Conservation (phyloP, 2,329 filamentous ascomycete genomes). For the Coleophoma crateriformis region DNA sequence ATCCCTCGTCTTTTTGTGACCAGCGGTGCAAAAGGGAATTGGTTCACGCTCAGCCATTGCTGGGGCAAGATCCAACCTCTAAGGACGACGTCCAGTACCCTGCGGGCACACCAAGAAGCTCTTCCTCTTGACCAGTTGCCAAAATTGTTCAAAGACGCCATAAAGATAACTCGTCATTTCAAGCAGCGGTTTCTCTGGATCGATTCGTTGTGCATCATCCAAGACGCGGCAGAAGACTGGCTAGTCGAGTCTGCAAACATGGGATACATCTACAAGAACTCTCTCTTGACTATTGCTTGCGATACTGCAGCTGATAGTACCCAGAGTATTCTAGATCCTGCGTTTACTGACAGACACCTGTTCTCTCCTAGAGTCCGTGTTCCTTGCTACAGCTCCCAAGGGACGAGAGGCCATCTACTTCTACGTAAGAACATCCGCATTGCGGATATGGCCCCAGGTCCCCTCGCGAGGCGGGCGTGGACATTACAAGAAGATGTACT, state of each 20-base stretch:
- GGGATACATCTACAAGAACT: slow-evolving; percentile 4
- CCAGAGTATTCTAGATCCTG: neutral
- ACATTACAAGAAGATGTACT: slow-evolving; percentile 2
- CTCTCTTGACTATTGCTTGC: slow-evolving; percentile 3
- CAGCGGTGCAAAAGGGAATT: neutral
- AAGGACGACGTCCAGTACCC: neutral
- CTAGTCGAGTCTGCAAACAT: slow-evolving; percentile 6
- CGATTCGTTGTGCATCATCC: slow-evolving; percentile 13
- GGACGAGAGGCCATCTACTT: neutral
- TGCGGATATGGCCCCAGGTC: neutral
- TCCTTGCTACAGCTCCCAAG: neutral
- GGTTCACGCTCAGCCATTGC: slow-evolving; percentile 11
- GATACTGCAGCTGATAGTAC: neutral
- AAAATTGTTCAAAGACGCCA: slow-evolving; percentile 10
- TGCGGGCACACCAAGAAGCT: neutral
- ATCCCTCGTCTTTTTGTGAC: neutral
- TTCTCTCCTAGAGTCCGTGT: neutral
- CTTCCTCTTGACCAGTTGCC: neutral
- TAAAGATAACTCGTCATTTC: slow-evolving; percentile 3
- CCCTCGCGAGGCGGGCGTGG: neutral
- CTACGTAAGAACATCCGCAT: neutral
- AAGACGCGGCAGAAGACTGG: slow-evolving; percentile 8
- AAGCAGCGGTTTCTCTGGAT: slow-evolving; percentile 13
- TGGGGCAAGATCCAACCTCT: slow-evolving; percentile 7
- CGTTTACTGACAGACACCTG: neutral